Base-by-base conservation (phyloP, 2,329 filamentous ascomycete genomes). In the Xylariaceae sp. region DNA sequence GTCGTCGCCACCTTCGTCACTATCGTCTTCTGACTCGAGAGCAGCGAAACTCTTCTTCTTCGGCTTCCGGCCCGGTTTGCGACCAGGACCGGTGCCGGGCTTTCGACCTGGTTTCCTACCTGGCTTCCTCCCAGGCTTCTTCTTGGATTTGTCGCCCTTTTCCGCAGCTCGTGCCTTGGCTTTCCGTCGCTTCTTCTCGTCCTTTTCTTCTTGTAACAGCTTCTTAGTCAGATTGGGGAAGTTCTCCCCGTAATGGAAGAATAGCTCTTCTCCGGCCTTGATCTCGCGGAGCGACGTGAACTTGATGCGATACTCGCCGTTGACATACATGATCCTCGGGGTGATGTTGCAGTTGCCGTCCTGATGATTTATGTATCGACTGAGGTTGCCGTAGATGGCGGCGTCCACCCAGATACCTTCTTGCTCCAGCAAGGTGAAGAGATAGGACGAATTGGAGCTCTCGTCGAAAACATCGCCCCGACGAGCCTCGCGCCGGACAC, bases 301-400 rank as follows among this genome's bases (percentile, higher is more conserved):
- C 42, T 84, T 87, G 65, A 94, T 90, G 13, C 90, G 82, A 60
- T 86, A 86, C 55, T 89, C 85, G 19, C 86, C 86, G 61, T 90
- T 89, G 52, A 90, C 89, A 46, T 89, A 82, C 14, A 87, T 69
- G 48, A 90, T 86, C 52, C 81, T 80, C 1, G 88, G 81, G 14
- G 74, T 78, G 53, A 84, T 81, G 57, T 85, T 83, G 64, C 85
- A 84, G 48, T 87, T 67, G 31, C 57, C 50, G 1, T 77, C 76
- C 13, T 87, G 85, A 61, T 93, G 88, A 68, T 95, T 94, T 67
- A 94, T 90, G 70, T 91, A 94, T 4, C 90, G 83, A 43, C 87
- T 86, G 57, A 92, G 84, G 66, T 93, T 94, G 45, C 89, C 89
- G 58, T 87, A 87, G 40, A 84, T 83, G 17, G 87, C 88, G 6